phyloP scores from a whole-genome alignment of 495 filamentous ascomycete genomes.

The Corynascus novoguineensis region DNA sequence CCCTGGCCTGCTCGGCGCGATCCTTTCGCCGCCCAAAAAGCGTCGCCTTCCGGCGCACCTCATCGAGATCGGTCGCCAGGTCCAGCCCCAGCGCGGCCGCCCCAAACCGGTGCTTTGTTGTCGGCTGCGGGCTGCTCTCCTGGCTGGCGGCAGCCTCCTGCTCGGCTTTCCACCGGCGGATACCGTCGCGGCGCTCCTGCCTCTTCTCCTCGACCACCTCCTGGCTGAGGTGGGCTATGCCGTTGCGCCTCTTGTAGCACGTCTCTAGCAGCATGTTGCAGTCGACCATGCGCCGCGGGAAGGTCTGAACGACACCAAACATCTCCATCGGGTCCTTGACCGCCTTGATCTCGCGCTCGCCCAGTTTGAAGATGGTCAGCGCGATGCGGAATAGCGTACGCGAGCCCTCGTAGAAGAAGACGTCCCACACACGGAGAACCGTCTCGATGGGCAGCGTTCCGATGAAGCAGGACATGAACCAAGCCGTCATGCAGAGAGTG shows the following conservation, averaged over 20 bases:
- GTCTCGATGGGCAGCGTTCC: constrained; percentile 87
- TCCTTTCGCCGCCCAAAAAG: constrained; percentile 37
- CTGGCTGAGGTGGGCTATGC: constrained; percentile 74
- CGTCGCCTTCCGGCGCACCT: constrained; percentile 34
- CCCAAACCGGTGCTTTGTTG: constrained; percentile 12
- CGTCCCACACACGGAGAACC: constrained; percentile 88
- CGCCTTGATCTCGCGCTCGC: constrained; percentile 71
- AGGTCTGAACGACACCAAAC: constrained; percentile 89
- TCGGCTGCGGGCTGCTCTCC: constrained; percentile 6
- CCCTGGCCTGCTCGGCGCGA: constrained; percentile 24
- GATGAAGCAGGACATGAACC: constrained; percentile 98
- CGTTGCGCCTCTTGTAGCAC: constrained; percentile 71
- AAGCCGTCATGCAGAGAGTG: constrained; percentile 87
- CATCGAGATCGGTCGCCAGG: constrained; percentile 25
- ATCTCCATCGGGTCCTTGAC: constrained; percentile 91
- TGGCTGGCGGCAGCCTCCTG: constrained; percentile 31
- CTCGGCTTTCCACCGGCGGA: constrained; percentile 38
- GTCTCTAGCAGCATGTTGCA: constrained; percentile 74
- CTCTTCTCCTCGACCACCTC: constrained; percentile 58
- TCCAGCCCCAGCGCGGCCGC: constrained; percentile 23
- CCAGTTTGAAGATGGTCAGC: constrained; percentile 86
- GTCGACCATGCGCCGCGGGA: constrained; percentile 76
- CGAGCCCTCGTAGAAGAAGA: constrained; percentile 91
- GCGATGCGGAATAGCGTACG: constrained; percentile 94
- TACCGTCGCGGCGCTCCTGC: constrained; percentile 49